Evolutionary conservation across 306 rosid genomes (phyloP).

Genomic region (Quercus dentata): DNA sequence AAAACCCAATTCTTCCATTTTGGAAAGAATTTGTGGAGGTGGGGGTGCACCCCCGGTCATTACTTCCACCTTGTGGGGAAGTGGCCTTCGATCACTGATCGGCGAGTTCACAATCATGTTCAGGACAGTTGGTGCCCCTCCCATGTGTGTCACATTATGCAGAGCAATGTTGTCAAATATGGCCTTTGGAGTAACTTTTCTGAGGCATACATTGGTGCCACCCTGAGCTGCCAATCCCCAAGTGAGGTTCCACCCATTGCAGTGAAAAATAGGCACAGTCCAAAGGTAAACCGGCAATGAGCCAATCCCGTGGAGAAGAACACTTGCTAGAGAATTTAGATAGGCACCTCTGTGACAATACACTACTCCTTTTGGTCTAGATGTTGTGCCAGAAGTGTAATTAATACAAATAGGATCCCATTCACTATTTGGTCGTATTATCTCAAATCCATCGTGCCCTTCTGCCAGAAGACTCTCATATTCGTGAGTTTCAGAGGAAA

Average conservation of each 20-base stretch:
- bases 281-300: conserved; percentile 75
- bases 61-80: conserved; percentile 57
- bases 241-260: conserved; percentile 85
- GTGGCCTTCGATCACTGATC: conserved; percentile 31
- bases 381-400: conserved; percentile 91
- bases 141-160: conserved; percentile 78
- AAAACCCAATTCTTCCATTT: conserved; percentile 85
- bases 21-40: conserved; percentile 55
- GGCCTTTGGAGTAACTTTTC: conserved; percentile 56
- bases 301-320: conserved; percentile 61
- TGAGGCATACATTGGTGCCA: conserved; percentile 64
- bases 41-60: conserved; percentile 81
- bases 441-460: conserved; percentile 47
- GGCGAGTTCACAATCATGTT: conserved; percentile 78
- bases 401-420: conserved; percentile 79
- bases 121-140: conserved; percentile 77
- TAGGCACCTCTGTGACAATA: conserved; percentile 82
- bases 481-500: conserved; percentile 33
- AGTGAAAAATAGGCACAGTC: conserved; percentile 83
- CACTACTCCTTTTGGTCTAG: conserved; percentile 88
- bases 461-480: conserved; percentile 53
- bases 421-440: conserved; percentile 57
- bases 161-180: conserved; percentile 48
- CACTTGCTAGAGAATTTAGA: conserved; percentile 63
- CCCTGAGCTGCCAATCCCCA: conserved; percentile 89